phyloP scores from a whole-genome alignment of 371 early-diverging fungal genomes.

The Blastocladiella emersonii region DNA sequence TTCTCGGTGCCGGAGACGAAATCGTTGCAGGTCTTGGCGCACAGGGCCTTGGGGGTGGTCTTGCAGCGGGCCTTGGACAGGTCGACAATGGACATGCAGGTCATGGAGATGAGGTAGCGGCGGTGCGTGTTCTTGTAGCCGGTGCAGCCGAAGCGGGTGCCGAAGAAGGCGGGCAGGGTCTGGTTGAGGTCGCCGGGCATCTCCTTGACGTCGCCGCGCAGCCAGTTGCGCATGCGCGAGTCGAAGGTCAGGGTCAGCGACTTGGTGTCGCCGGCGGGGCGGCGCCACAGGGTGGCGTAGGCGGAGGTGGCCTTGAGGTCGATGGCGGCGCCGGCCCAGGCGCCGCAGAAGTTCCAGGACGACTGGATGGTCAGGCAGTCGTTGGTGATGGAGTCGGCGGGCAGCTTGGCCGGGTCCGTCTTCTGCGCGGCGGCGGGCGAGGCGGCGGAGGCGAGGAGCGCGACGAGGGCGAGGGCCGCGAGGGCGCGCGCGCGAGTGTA shows the following conservation, averaged over 20 bases:
- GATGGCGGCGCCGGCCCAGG: not conserved
- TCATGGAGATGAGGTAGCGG: not conserved
- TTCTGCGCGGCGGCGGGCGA: not conserved
- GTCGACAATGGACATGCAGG: not conserved
- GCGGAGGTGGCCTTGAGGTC: not conserved
- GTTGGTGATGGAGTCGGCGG: not conserved
- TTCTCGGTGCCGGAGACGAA: too few relatives aligned
- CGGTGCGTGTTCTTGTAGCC: not conserved
- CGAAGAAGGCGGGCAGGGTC: not conserved
- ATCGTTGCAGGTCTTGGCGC: not conserved
- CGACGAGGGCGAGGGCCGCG: not conserved
- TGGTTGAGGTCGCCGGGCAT: not conserved
- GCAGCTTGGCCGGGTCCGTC: not conserved
- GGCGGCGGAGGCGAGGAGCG: not conserved
- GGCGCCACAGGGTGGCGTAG: not conserved
- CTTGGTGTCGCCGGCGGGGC: not conserved
- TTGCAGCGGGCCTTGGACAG: not conserved
- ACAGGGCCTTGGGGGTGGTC: not conserved
- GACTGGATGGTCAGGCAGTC: not conserved
- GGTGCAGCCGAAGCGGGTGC: not conserved
- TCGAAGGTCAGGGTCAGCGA: not conserved
- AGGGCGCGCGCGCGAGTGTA: not conserved
- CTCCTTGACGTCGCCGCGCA: not conserved
- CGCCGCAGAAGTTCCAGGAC: not conserved
- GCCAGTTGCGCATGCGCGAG: not conserved